Evolutionary conservation across 352 stramenopile genomes (phyloP).

Genomic region (Globisporangium yorkense): DNA sequence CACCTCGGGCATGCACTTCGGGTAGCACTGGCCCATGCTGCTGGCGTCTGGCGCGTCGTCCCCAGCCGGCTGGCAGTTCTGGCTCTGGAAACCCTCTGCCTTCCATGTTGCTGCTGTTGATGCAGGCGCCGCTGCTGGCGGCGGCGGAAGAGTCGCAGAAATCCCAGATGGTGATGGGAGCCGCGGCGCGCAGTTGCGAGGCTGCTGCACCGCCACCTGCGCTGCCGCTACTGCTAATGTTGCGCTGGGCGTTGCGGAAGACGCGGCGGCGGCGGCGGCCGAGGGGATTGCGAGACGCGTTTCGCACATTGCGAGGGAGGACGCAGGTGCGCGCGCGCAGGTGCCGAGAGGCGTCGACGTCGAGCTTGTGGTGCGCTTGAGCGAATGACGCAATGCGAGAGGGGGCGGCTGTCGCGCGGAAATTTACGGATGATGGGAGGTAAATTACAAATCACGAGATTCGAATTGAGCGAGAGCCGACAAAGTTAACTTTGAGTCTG

Average conservation of each 20-base stretch:
- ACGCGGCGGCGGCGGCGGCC: too few species aligned
- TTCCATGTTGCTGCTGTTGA: conserved; percentile 1
- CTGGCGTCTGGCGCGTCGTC: neutral
- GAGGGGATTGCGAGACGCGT: neutral
- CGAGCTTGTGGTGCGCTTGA: neutral
- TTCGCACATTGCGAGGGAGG: neutral
- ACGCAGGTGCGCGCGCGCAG: too few species aligned
- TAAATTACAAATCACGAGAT: neutral
- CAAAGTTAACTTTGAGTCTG: neutral
- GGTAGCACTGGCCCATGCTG: conserved; percentile 36
- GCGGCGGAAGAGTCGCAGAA: conserved; percentile 1
- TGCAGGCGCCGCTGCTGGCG: neutral
- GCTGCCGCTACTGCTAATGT: too few species aligned
- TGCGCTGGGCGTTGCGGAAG: neutral
- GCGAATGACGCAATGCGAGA: neutral
- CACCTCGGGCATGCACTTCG: conserved; percentile 31
- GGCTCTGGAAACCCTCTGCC: neutral
- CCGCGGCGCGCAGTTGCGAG: conserved; percentile 21
- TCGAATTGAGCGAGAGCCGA: neutral
- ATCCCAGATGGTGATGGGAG: neutral
- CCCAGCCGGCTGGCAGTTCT: neutral
- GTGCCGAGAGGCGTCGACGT: too few species aligned
- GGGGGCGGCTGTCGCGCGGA: too few species aligned
- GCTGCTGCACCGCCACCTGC: neutral
- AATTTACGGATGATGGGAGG: neutral